These are phyloP conservation scores for Corylus heterophylla DNA, from an alignment of 306 rosid species.

Conservation along the genomic window DNA sequence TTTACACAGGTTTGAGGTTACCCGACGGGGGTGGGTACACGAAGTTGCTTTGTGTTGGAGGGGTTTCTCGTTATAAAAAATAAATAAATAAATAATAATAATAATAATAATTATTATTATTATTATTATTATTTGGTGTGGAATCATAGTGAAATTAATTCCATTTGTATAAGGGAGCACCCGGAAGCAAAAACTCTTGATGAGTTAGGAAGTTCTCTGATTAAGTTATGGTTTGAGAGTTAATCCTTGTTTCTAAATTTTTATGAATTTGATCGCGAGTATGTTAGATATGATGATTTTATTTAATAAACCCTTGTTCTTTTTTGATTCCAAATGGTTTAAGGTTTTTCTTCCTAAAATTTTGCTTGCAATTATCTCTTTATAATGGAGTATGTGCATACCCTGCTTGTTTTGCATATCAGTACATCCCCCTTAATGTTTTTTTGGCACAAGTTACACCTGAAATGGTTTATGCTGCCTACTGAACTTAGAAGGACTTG, in stretches of 20 bases:
- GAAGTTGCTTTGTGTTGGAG: no score
- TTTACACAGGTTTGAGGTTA: no score
- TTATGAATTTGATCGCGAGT: neutral
- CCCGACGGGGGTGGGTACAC: no score
- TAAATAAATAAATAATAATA: no score
- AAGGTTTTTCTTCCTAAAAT: neutral
- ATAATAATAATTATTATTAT: no score
- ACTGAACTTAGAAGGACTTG: slow-evolving; percentile 1
- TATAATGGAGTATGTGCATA: neutral
- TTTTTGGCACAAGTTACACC: slow-evolving; percentile 16
- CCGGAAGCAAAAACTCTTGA: neutral
- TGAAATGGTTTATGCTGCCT: neutral
- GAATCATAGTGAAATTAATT: neutral
- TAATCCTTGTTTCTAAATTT: neutral
- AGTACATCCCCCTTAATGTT: neutral
- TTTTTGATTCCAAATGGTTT: neutral
- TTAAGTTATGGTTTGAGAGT: slow-evolving; percentile 1
- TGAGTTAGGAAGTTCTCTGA: neutral
- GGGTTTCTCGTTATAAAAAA: no score
- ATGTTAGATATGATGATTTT: neutral
- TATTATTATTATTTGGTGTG: no score
- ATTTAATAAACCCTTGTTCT: neutral
- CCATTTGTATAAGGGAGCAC: neutral
- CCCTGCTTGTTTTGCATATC: slow-evolving; percentile 10
- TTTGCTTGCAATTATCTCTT: neutral